phyloP scores from a whole-genome alignment of 2,329 filamentous ascomycete genomes.

The Pleurostoma richardsiae region DNA sequence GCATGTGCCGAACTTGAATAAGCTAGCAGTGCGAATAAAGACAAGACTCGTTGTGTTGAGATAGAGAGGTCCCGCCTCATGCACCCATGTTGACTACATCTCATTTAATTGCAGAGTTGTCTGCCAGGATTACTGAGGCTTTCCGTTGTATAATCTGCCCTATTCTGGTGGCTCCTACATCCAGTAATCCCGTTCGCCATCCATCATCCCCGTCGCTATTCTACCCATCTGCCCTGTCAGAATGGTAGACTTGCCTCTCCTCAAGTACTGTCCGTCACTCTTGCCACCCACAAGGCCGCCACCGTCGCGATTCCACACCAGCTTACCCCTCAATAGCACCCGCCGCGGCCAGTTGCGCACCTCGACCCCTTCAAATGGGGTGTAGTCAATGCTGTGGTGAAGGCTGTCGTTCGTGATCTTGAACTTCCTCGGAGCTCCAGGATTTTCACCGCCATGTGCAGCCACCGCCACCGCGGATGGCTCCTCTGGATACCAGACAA shows the following conservation, averaged over 20 bases:
- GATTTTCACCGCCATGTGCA: neutral
- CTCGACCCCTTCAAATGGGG: conserved; percentile 53
- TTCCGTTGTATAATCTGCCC: too few relatives aligned
- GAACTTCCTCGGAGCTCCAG: conserved; percentile 17
- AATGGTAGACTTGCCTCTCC: conserved; percentile 6
- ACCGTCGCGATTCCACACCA: conserved; percentile 53
- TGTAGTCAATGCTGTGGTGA: conserved; percentile 60
- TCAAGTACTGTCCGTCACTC: conserved; percentile 42
- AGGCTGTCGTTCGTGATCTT: conserved; percentile 45
- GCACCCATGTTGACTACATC: too few relatives aligned
- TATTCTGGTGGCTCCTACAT: neutral
- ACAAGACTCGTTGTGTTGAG: too few relatives aligned
- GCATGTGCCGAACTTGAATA: too few relatives aligned
- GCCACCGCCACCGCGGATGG: neutral
- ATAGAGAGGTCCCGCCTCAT: too few relatives aligned
- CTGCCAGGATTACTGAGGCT: too few relatives aligned
- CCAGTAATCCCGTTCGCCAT: conserved; percentile 8
- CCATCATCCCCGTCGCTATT: conserved; percentile 5
- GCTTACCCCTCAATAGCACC: conserved; percentile 51
- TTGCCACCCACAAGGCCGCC: conserved; percentile 42
- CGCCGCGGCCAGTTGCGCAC: conserved; percentile 58
- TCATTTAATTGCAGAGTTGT: too few relatives aligned
- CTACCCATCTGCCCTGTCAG: conserved; percentile 9
- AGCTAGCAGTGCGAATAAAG: too few relatives aligned
- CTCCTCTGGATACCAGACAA: conserved; percentile 50